Base-by-base conservation (phyloP, 345 rosid genomes). In the Nephelium lappaceum region DNA sequence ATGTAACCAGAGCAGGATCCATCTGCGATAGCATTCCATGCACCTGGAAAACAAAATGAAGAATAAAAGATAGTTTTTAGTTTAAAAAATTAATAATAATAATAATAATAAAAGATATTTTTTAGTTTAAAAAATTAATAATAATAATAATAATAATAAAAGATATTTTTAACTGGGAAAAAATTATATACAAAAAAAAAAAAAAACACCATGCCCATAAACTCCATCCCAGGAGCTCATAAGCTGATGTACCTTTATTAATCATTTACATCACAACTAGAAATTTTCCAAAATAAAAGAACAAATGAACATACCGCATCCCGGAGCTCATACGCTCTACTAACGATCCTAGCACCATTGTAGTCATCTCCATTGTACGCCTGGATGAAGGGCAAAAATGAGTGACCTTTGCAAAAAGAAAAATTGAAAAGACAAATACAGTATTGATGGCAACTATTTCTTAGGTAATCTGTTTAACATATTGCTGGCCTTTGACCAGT, bases 11-110 rank as follows among this genome's bases (percentile, higher is more conserved):
- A 57, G 98, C 92, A 82, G 98, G 96, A 77, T 97, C 99, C 98
- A 97, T 94, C 86, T 97, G 98, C n/a, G 99, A 88, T 76, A 97
- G 81, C 99, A 97, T 94, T 82, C 98, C 98, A 73, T 93, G 92
- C 78, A 97, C 99, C 99, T 97, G 86, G 70, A 80, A 75, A 36
- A 77, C 25, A 36, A 55, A 60, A 41, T 45, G 70, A 51, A 15
- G 66, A 21, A 57, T 25, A 55, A 57, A 69, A 18, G 53, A 74
- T 21, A 36, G 6, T 27, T 4, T 23, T 55, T 18, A 24, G 9
- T 43, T 43, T 43, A 43, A 43, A 43, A 43, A 43, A 43, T 43
- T n/a, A n/a, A n/a, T n/a, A n/a, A n/a, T n/a, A n/a, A n/a, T n/a
- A n/a, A n/a, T n/a, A n/a, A n/a, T n/a, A 21, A 57, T 24, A 53